Conservation (phyloP, 2,329 filamentous ascomycete species). For the Nemania diffusa region DNA sequence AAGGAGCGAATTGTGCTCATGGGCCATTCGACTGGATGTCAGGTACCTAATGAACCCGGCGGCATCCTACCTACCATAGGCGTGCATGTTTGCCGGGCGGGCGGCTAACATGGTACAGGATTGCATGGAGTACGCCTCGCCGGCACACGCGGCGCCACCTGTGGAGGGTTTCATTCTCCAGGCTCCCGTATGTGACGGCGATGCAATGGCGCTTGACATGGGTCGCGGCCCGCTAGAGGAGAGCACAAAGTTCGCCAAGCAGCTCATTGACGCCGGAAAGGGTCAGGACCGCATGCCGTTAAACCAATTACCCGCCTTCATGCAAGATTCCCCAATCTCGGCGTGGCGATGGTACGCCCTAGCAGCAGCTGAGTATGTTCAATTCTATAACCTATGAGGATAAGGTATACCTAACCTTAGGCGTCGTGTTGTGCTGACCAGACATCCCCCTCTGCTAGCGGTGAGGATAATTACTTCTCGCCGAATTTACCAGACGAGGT, state of each 20-base stretch:
- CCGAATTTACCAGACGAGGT: slow-evolving; percentile 71
- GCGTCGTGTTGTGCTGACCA: background rate
- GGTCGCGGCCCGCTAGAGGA: slow-evolving; percentile 56
- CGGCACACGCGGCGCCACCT: slow-evolving; percentile 56
- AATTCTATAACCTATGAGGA: background rate
- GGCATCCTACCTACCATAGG: background rate
- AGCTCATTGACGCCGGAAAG: slow-evolving; percentile 65
- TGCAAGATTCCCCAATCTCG: slow-evolving; percentile 58
- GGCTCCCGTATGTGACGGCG: slow-evolving; percentile 81
- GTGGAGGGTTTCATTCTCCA: slow-evolving; percentile 84
- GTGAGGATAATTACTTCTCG: slow-evolving; percentile 91
- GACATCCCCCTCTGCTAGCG: slow-evolving; percentile 54
- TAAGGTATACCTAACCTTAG: background rate
- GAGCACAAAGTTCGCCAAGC: slow-evolving; percentile 60
- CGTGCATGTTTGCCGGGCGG: background rate
- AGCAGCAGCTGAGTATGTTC: slow-evolving; percentile 59
- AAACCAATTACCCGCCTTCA: slow-evolving; percentile 54
- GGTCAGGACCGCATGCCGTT: slow-evolving; percentile 65
- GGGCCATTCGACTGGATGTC: slow-evolving; percentile 69
- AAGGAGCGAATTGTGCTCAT: slow-evolving; percentile 64
- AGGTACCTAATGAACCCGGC: slow-evolving; percentile 52
- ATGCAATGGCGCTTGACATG: slow-evolving; percentile 64
- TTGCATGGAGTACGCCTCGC: slow-evolving; percentile 64
- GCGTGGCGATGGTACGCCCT: slow-evolving; percentile 65
- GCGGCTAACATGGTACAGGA: slow-evolving; percentile 55